Conservation (phyloP, 73 alveolate genomes). For the Paramecium tetraurelia region DNA sequence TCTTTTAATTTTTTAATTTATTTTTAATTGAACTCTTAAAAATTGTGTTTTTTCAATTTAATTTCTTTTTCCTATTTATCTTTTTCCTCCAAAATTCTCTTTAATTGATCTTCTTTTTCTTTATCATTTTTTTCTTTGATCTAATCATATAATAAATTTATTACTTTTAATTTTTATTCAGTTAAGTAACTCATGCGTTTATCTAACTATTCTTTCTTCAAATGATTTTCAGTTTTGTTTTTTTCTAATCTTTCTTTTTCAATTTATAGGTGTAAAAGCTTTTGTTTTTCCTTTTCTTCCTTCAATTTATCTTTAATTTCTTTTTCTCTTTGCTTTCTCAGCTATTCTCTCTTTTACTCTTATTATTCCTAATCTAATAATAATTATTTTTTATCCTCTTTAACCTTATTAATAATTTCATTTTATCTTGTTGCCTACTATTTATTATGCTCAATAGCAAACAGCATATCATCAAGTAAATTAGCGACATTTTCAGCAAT, state of each 20-base stretch:
- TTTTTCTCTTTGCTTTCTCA: slow-evolving; percentile 2
- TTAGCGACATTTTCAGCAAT: slow-evolving; percentile 1
- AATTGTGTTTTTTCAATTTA: not conserved
- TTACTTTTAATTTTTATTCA: not conserved
- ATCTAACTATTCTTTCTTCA: not conserved
- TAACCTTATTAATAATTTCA: not conserved
- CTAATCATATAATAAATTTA: not conserved
- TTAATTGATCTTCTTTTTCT: not conserved
- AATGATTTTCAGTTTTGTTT: not conserved
- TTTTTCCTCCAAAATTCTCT: not conserved
- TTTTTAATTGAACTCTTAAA: not conserved
- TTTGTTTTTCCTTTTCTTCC: not conserved
- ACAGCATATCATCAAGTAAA: slow-evolving; percentile 16
- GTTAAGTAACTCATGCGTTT: not conserved
- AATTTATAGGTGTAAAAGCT: no score
- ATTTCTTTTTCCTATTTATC: not conserved
- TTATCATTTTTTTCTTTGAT: not conserved
- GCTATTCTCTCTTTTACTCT: not conserved
- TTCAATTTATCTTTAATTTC: slow-evolving; percentile 8
- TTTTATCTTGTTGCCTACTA: not conserved
- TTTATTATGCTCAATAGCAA: slow-evolving; percentile 14
- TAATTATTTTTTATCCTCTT: slow-evolving; percentile 7
- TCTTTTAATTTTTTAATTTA: slow-evolving; percentile 9
- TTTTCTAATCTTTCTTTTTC: not conserved
- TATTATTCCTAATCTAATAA: not conserved